Conservation (phyloP, 768 basidiomycete genomes). For the Mrakia hoshinonis region DNA sequence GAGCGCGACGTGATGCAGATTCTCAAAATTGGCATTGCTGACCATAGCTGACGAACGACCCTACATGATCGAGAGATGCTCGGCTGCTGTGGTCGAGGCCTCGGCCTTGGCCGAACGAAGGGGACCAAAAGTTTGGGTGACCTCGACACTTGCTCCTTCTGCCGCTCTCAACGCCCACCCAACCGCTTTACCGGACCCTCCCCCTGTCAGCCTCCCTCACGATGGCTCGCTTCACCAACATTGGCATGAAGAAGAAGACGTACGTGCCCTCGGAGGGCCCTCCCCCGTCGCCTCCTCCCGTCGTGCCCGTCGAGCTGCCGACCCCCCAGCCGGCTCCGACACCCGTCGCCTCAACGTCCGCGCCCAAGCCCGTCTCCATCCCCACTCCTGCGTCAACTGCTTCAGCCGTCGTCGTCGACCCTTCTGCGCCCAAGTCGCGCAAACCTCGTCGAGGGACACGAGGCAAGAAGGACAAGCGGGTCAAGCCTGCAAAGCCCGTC, state of each 20-base stretch:
- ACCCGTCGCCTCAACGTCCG: neutral
- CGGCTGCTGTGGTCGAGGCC: too few relatives aligned
- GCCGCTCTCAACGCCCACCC: neutral
- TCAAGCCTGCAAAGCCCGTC: neutral
- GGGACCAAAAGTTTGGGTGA: neutral
- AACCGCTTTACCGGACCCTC: neutral
- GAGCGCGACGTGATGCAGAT: too few relatives aligned
- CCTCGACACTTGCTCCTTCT: neutral
- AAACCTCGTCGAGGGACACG: constrained; percentile 25
- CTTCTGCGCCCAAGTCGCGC: neutral
- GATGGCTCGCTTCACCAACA: constrained; percentile 26
- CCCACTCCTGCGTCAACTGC: neutral
- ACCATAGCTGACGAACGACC: too few relatives aligned
- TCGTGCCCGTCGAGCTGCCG: neutral
- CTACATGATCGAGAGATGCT: too few relatives aligned
- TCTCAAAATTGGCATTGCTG: too few relatives aligned
- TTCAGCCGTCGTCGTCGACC: neutral
- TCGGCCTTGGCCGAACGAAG: neutral
- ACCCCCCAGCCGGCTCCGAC: neutral
- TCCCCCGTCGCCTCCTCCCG: neutral
- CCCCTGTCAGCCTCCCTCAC: neutral
- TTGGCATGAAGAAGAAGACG: constrained; percentile 27
- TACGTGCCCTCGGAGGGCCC: constrained; percentile 16
- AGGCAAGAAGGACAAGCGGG: constrained; percentile 27
- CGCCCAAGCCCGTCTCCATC: neutral